phyloP scores from a whole-genome alignment of 371 early-diverging fungal genomes.

The Paraphysoderma sedebokerense region DNA sequence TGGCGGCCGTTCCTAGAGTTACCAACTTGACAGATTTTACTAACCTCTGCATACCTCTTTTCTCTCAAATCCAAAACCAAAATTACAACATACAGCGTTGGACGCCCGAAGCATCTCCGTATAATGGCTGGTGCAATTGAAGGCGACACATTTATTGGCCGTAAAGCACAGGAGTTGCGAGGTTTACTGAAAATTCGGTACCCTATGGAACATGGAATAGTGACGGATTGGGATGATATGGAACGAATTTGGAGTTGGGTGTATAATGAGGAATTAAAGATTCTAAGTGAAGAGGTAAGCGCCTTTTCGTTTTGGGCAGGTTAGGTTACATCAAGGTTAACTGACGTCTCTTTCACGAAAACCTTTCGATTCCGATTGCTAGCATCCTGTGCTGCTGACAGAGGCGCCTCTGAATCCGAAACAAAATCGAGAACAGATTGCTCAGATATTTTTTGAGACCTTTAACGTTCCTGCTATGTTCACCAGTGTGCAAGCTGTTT shows the following conservation, averaged over 20 bases:
- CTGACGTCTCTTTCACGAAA: too few relatives aligned
- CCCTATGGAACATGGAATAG: conserved; percentile 91
- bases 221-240: conserved; percentile 93
- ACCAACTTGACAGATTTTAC: background rate
- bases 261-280: conserved; percentile 83
- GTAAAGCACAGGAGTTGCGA: conserved; percentile 80
- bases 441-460: conserved; percentile 92
- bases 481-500: conserved; percentile 86
- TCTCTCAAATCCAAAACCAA: background rate
- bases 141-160: conserved; percentile 83
- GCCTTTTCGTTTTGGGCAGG: background rate
- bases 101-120: conserved; percentile 83
- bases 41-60: background rate
- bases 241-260: conserved; percentile 91
- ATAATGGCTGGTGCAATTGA: conserved; percentile 96
- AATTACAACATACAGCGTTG: conserved; percentile 62
- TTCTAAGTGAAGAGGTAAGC: conserved; percentile 76
- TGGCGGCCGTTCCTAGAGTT: conserved; percentile 5
- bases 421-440: conserved; percentile 70
- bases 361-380: background rate
- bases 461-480: conserved; percentile 92
- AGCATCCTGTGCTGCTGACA: conserved; percentile 90
- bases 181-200: conserved; percentile 81
- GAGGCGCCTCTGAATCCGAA: conserved; percentile 89
- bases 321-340: background rate